Conservation (phyloP, 2,329 filamentous ascomycete species). For the Aureobasidium vineae region DNA sequence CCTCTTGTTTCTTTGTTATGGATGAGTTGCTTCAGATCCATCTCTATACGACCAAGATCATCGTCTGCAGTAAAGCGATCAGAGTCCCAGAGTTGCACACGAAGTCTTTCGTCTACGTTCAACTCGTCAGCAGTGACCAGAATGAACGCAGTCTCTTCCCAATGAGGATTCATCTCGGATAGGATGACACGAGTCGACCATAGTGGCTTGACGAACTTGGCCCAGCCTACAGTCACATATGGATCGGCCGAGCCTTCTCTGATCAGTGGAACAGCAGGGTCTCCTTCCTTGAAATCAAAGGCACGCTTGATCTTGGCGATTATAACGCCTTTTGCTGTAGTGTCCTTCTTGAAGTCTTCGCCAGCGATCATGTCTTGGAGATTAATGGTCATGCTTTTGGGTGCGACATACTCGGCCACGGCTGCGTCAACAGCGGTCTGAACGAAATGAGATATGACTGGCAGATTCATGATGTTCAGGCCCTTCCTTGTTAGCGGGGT, state of each 20-base stretch:
- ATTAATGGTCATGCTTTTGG: constrained; percentile 70
- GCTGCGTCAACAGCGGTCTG: constrained; percentile 72
- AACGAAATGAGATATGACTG: constrained; percentile 71
- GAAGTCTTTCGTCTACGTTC: constrained; percentile 67
- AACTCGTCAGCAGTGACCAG: constrained; percentile 68
- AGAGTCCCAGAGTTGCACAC: constrained; percentile 73
- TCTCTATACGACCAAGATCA: constrained; percentile 69
- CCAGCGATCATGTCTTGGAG: constrained; percentile 75
- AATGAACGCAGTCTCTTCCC: constrained; percentile 69
- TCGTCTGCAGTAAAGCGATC: constrained; percentile 71
- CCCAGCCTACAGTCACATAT: constrained; percentile 72
- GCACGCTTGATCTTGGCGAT: constrained; percentile 66
- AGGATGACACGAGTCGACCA: constrained; percentile 65
- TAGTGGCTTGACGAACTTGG: constrained; percentile 70
- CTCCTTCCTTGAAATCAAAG: constrained; percentile 69
- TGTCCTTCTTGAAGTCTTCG: constrained; percentile 77
- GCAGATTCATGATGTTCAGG: constrained; percentile 72
- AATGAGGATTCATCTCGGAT: constrained; percentile 65
- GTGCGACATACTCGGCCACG: constrained; percentile 71
- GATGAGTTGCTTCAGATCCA: constrained; percentile 66
- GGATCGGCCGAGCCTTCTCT: constrained; percentile 64
- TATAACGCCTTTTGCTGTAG: constrained; percentile 61
- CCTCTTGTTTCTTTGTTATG: constrained; percentile 58
- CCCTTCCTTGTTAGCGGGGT: constrained; percentile 67
- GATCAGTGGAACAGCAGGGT: constrained; percentile 60